Base-by-base conservation (phyloP, 495 filamentous ascomycete genomes). In the Annulohypoxylon stygium region DNA sequence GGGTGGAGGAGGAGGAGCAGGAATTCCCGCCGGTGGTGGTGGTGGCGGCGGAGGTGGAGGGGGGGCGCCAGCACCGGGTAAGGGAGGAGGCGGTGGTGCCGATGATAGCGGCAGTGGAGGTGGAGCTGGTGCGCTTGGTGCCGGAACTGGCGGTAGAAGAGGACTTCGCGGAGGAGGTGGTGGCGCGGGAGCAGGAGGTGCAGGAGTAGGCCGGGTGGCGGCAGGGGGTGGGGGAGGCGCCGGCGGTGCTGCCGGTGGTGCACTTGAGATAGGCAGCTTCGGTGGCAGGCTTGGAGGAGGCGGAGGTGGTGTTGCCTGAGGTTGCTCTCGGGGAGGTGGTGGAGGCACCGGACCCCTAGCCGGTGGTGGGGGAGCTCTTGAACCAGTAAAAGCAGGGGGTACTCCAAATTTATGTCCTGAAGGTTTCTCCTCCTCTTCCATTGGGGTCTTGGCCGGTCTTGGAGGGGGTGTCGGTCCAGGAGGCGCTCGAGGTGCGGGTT, bases 391-490 rank as follows among this genome's bases (percentile, higher is more conserved):
- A 20, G 92, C 90, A 16, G 95, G 95, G 33, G 96, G 94, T 12
- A 98, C 94, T 20, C 86, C 88, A 78, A 92, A 93, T 69, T 84
- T 91, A 33, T 84, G 82, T 43, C 58, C 63, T 3, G 76, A 48
- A 18, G 85, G 79, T 14, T 86, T 80, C 78, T 73, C 78, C 39
- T 65, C 77, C 34, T 94, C 92, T 34, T 95, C 92, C 75, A 94
- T 83, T 3, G 93, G 92, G 3, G 89, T 92, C 81, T 98, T 98
- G 1, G 95, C 92, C 41, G 95, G 94, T 73, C 93, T 86, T 7
- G 94, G 94, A 18, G 94, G 94, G 37, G 94, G 93, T 3, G 93
- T 92, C 16, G 95, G 93, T 2, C 90, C 93, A 20, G 91, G 88
- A 18, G 87, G 91, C 26, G 82, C 67, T 45, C 91, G 88, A 64